Base-by-base conservation (phyloP, 208 protist species). In the Leishmania guyanensis region DNA sequence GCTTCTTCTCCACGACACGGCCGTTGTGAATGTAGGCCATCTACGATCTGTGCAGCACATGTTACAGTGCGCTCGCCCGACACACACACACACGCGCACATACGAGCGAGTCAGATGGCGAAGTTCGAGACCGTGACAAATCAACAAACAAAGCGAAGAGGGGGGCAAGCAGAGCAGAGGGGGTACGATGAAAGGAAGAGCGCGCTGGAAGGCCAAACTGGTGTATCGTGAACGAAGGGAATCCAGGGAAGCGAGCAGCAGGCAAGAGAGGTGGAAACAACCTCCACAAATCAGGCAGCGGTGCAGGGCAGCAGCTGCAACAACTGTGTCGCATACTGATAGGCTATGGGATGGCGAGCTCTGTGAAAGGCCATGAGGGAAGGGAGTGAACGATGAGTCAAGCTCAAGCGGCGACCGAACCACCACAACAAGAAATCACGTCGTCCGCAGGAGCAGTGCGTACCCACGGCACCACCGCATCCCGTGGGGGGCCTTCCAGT, bases 1-100 rank as follows among this genome's bases (percentile, higher is more conserved):
- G 91, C 80, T 91, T 93, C 72, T 90, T 87, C 60, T 95, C 92
- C 78, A 96, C 90, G n/a, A 95, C 90, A 43, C 90, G 86, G 26
- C 93, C 92, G 58, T 92, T 87, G 64, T 88, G 77, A 66, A 97
- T 90, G 86, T 96, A 96, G 53, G 88, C 58, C 93, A 97, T 97
- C 36, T 50, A 17, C 16, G 26, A 64, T 4, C 0, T 6, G 62
- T 5, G 12, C 20, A 36, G 22, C 51, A 16, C 20, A 46, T 29
- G 14, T 65, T 46, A 8, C 16, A 12, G 26, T 10, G 53, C 26
- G 48, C 51, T 8, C 53, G 12, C 22, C 46, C 26, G 26, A 26
- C 12, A 17, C 46, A 16, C 4, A 48, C 26, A 22, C 16, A 29
- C 22, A 29, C 14, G 2, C 43, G 0, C 20, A 12, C 69, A 54